Evolutionary conservation across 352 stramenopile species (phyloP), one percentile per base, ranked within the genome.

Genomic region (Phytophthora meadii): DNA sequence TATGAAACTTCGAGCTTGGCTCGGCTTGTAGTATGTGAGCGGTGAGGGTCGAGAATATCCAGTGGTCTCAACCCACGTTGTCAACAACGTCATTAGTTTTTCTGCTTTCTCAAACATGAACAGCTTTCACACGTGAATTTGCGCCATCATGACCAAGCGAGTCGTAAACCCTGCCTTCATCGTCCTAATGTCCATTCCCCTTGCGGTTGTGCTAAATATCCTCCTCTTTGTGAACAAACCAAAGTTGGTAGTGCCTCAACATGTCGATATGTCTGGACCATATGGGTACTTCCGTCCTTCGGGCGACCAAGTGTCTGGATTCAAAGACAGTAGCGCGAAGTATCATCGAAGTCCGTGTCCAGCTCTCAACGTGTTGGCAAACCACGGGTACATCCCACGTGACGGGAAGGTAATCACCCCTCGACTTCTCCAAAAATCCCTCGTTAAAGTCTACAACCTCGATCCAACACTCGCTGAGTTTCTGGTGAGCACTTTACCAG

Each of bases 341-440:
- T 72, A 78, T 65, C 82, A 88, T 54, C 82, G 80, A 41, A 66
- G 62, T 42, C 82, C 85, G 25, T 93, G 85, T 52, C 82, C 82
- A 36, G 72, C 67, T 22, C 65, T 93, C 44, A 93, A 93, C 60
- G 68, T 74, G 36, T 63, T 93, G 12, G 82, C 84, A 9, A 93
- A 93, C 57, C 82, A 90, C 46, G 81, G 82, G 4, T 81, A 77
- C 54, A 19, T 93, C 2, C 71, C 81, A 1, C 79, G 85, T 41
- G 76, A 88, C 24, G 81, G 81, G 54, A 92, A 88, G 53, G 49
- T 70, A 10, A 14, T 91, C 10, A 82, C 61, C 5, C 67, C 70
- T 1, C 14, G 54, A 24, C 46, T 85, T 22, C 42, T 91, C 3
- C 68, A 70, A 50, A 2, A 73, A 7, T 67, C 65, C 5, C 42